phyloP scores from a whole-genome alignment of 768 basidiomycete genomes.

The Xerocomus brunneocitrinus region DNA sequence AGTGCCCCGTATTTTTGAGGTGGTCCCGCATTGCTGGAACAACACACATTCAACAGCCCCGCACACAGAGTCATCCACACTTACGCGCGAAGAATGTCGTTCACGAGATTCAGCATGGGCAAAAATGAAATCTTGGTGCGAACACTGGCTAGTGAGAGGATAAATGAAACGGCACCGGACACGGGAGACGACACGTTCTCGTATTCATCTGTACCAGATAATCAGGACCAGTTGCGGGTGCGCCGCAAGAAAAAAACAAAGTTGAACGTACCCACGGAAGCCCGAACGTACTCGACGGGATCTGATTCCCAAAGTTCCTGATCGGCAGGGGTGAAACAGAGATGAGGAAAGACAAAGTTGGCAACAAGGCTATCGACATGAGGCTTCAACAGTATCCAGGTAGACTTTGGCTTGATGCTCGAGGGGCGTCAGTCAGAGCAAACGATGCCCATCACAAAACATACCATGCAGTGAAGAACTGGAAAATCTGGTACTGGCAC shows the following conservation, averaged over 20 bases:
- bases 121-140: conserved; percentile 80
- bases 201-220: conserved; percentile 62
- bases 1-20: conserved; percentile 80
- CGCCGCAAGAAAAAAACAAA: background rate
- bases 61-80: conserved; percentile 21
- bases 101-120: conserved; percentile 75
- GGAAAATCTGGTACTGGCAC: conserved; percentile 77
- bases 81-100: conserved; percentile 63
- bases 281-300: conserved; percentile 76
- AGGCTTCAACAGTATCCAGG: conserved; percentile 83
- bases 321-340: conserved; percentile 69
- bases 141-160: conserved; percentile 71
- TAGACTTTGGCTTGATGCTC: conserved; percentile 91
- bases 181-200: conserved; percentile 75
- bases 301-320: conserved; percentile 75
- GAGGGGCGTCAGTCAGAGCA: conserved; percentile 12
- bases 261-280: conserved; percentile 56
- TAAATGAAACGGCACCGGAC: conserved; percentile 74
- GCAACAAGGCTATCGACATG: conserved; percentile 77
- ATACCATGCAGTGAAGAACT: conserved; percentile 86
- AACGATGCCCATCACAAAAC: conserved; percentile 15
- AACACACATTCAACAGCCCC: background rate
- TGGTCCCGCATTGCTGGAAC: conserved; percentile 43
- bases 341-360: conserved; percentile 79
- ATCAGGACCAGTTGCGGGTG: background rate